Evolutionary conservation across 2,329 filamentous ascomycete genomes (phyloP).

Genomic region (Colletotrichum melonis): DNA sequence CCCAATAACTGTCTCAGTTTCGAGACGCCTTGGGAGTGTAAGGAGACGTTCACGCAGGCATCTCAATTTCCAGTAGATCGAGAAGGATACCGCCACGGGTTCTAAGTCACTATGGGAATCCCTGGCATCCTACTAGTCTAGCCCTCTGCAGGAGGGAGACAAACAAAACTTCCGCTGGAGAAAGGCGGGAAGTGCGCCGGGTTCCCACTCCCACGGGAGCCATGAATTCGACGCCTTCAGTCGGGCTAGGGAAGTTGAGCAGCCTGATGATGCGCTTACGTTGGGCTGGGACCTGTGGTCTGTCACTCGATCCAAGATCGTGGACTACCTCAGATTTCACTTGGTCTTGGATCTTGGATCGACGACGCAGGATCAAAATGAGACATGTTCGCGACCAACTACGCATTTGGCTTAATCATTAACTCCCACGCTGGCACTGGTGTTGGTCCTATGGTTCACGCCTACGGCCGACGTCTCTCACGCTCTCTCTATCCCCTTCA

Average conservation of each 20-base stretch:
- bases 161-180: background rate
- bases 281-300: background rate
- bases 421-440: background rate
- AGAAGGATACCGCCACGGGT: background rate
- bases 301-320: background rate
- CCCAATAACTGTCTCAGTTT: background rate
- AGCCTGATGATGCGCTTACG: background rate
- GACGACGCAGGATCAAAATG: background rate
- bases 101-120: background rate
- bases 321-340: background rate
- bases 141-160: background rate
- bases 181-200: background rate
- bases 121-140: background rate
- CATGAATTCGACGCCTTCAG: no score
- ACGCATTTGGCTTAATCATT: background rate
- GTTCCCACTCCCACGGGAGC: background rate
- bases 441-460: background rate
- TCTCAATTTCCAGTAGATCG: background rate
- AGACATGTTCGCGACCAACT: background rate
- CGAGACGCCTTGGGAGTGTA: background rate
- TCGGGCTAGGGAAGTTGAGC: background rate
- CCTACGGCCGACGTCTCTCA: background rate
- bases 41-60: background rate
- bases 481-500: background rate
- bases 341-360: background rate